Evolutionary conservation across 345 rosid genomes (phyloP).

Genomic region (Hirschfeldia incana): DNA sequence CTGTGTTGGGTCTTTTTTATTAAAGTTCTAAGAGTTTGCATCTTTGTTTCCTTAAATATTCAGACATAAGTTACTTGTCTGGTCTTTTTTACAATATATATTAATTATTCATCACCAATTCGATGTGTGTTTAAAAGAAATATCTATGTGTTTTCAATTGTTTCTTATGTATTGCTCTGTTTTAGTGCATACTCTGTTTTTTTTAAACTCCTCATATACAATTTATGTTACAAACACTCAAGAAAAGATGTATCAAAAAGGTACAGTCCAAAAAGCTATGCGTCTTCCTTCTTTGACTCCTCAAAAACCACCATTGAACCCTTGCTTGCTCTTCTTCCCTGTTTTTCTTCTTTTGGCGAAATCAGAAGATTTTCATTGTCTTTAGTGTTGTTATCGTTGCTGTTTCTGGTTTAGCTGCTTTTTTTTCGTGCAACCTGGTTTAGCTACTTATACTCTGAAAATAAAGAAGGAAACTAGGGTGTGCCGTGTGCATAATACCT

Average conservation of each 20-base stretch:
- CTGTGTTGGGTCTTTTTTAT: background rate
- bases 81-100: background rate
- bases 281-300: background rate
- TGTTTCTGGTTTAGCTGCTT: background rate
- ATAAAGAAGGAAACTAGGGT: background rate
- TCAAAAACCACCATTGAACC: background rate
- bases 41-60: background rate
- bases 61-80: constrained; percentile 9
- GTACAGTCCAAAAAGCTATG: background rate
- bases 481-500: background rate
- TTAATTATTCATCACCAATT: background rate
- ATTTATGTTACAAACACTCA: background rate
- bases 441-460: background rate
- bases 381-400: background rate
- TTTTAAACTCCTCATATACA: background rate
- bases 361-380: background rate
- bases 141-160: background rate
- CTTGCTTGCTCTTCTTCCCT: background rate
- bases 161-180: background rate
- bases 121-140: background rate
- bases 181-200: background rate
- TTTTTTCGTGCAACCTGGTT: background rate
- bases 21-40: background rate
- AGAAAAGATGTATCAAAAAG: background rate
- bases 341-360: background rate